Conservation (phyloP, 2,329 filamentous ascomycete species). For the Fusarium sp. region DNA sequence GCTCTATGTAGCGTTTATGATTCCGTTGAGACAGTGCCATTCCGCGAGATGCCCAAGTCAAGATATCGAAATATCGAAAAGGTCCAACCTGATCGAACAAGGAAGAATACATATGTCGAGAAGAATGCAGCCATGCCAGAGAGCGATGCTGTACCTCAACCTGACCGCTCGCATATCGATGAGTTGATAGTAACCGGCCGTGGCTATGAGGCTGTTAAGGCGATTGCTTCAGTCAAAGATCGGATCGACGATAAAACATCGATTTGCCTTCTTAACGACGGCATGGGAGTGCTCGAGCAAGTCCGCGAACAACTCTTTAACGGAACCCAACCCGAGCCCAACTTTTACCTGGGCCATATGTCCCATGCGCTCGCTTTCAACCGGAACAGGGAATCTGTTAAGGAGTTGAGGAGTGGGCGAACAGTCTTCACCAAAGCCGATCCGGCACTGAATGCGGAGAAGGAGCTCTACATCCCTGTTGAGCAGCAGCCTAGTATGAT, state of each 20-base stretch:
- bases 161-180: conserved; percentile 67
- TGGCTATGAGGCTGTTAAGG: conserved; percentile 64
- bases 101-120: conserved; percentile 33
- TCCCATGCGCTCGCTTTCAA: conserved; percentile 59
- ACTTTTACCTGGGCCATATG: conserved; percentile 77
- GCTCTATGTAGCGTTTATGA: conserved; percentile 55
- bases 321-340: conserved; percentile 71
- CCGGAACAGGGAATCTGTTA: conserved; percentile 52
- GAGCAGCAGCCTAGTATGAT: conserved; percentile 39
- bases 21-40: conserved; percentile 51
- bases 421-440: conserved; percentile 46
- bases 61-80: conserved; percentile 49
- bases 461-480: conserved; percentile 28
- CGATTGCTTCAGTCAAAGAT: conserved; percentile 69
- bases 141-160: neutral
- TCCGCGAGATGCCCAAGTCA: conserved; percentile 38
- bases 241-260: conserved; percentile 76
- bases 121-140: conserved; percentile 30
- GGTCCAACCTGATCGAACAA: conserved; percentile 30
- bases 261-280: conserved; percentile 81
- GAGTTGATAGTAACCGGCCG: conserved; percentile 75
- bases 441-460: conserved; percentile 22
- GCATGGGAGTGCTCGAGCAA: conserved; percentile 84
- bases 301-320: conserved; percentile 78
- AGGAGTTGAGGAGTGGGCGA: conserved; percentile 49